Evolutionary conservation across 768 basidiomycete genomes (phyloP), one percentile per base, ranked within the genome.

Genomic region (Phylloporus rhodoxanthus): DNA sequence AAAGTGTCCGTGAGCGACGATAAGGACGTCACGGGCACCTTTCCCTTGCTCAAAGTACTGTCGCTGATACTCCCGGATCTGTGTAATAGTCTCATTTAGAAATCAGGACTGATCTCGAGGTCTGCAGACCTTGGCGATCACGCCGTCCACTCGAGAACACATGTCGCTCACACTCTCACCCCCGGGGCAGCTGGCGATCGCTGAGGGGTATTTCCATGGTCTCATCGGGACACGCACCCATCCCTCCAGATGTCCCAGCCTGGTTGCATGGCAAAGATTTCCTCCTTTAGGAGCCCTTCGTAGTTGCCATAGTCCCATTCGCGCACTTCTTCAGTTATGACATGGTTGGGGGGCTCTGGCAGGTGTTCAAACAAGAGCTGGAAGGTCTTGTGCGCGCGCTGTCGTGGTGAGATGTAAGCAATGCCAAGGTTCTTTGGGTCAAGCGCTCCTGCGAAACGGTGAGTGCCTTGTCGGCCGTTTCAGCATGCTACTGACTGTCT

Each of bases 251-350:
- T 92, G n/a, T 64, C 59, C 91, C 91, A 97, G 29, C 61, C 65
- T 4, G 76, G 71, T 44, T 71, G 77, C 48, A 70, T 75, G 43
- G 74, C 74, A 53, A 81, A 71, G 57, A 95, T 95, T 57, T 95
- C 88, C n/a, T 79, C 70, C n/a, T 83, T 72, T 23, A 77, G 64
- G 36, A 93, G 77, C 5, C 92, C 93, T 64, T 95, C 93, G 61
- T 89, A 96, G 8, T 88, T 80, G 9, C 94, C 88, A 62, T 95
- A 95, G 60, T 95, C 87, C 91, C 91, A 94, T 65, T 94, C 91
- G 37, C 81, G 74, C 21, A 73, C 83, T 20, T 80, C 76, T 56
- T 90, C 87, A 0, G 84, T 81, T 29, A 81, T 62, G 17, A 75
- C 58, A 59, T 85, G 81, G 50, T 76, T 51, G 2, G 84, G 85